Conservation (phyloP, 83 land plant genomes). For the Larix sibirica region DNA sequence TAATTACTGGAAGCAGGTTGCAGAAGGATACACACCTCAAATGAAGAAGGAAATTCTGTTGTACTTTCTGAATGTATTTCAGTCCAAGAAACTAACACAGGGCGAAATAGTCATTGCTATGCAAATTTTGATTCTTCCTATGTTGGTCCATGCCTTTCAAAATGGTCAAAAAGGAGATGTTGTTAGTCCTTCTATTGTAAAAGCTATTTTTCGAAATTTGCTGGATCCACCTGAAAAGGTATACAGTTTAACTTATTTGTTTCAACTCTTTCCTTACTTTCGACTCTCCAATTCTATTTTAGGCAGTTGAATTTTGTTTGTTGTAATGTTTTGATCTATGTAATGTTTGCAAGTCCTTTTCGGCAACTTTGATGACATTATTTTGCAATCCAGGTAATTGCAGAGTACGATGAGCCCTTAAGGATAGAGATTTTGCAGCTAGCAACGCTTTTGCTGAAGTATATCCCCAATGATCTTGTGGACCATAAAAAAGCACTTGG, state of each 20-base stretch:
- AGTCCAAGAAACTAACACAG: conserved; percentile 77
- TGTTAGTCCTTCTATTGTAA: conserved; percentile 78
- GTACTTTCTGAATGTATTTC: conserved; percentile 86
- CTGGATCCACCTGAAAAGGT: conserved; percentile 99
- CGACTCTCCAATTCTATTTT: neutral
- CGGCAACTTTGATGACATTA: conserved; percentile 7
- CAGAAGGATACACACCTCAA: conserved; percentile 90
- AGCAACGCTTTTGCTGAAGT: conserved; percentile 88
- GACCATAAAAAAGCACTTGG: conserved; percentile 93
- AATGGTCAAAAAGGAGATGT: conserved; percentile 94
- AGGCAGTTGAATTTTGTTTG: neutral
- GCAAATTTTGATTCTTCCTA: conserved; percentile 99
- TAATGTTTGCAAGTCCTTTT: neutral
- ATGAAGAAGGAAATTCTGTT: conserved; percentile 84
- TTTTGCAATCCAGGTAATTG: conserved; percentile 58
- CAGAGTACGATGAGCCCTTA: conserved; percentile 95
- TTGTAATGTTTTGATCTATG: neutral
- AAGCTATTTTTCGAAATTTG: conserved; percentile 93
- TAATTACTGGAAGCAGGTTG: conserved; percentile 59
- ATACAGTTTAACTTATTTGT: neutral
- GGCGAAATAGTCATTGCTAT: conserved; percentile 92
- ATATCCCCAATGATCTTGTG: conserved; percentile 87
- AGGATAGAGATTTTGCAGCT: conserved; percentile 94
- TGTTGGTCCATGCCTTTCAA: conserved; percentile 95
- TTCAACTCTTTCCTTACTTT: neutral